phyloP scores from a whole-genome alignment of 768 basidiomycete genomes.

The Lepiota brunneoincarnata region DNA sequence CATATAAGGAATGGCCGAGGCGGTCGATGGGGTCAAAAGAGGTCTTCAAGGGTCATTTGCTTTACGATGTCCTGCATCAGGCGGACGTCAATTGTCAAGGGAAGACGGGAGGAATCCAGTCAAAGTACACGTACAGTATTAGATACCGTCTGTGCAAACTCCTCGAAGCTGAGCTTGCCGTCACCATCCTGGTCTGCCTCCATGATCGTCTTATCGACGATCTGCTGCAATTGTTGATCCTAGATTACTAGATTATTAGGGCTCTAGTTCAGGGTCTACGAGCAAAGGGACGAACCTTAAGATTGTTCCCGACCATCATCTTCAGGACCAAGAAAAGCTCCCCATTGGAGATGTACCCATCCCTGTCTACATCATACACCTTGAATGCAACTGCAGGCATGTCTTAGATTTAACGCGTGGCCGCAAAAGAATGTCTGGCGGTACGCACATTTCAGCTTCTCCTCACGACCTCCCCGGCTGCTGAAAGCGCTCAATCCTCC shows the following conservation, averaged over 20 bases:
- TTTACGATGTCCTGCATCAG: conserved; percentile 89
- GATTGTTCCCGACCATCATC: conserved; percentile 99
- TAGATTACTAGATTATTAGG: conserved; percentile 26
- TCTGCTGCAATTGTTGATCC: conserved; percentile 99
- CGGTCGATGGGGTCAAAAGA: conserved; percentile 53
- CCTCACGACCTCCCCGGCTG: conserved; percentile 93
- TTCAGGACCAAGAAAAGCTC: conserved; percentile 98
- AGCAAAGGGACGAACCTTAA: conserved; percentile 64
- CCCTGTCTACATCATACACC: conserved; percentile 98
- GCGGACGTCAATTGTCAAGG: background rate
- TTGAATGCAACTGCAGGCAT: conserved; percentile 87
- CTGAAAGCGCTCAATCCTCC: conserved; percentile 97
- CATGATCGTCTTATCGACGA: conserved; percentile 99
- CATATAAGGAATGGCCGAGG: background rate
- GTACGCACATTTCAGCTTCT: conserved; percentile 88
- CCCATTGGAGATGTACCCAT: conserved; percentile 97
- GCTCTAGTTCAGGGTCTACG: conserved; percentile 3
- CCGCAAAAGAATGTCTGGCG: background rate
- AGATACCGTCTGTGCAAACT: conserved; percentile 95
- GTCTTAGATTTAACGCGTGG: background rate
- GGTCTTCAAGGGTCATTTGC: conserved; percentile 96
- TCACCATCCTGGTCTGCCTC: conserved; percentile 98
- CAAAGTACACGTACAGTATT: conserved; percentile 68
- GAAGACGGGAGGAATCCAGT: background rate
- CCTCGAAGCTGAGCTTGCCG: conserved; percentile 95